phyloP scores from a whole-genome alignment of 2,329 filamentous ascomycete species.

The Neophaeococcomyces aloes region DNA sequence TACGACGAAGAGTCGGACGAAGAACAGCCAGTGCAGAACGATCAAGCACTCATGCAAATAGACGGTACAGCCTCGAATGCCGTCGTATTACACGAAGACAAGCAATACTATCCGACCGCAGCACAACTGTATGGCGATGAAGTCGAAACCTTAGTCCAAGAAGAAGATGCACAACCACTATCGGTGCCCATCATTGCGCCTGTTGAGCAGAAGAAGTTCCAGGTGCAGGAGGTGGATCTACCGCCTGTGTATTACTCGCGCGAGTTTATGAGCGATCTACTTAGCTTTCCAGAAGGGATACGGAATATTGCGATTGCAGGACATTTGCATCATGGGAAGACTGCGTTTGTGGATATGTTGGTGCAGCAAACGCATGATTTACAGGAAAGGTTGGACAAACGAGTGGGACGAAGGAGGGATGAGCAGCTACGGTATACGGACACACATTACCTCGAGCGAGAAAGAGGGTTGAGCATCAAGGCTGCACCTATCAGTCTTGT shows the following conservation, averaged over 20 bases:
- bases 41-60: conserved; percentile 86
- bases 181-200: conserved; percentile 89
- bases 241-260: conserved; percentile 80
- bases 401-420: conserved; percentile 69
- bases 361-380: conserved; percentile 92
- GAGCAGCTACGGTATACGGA: conserved; percentile 94
- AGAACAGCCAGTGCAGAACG: conserved; percentile 50
- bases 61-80: conserved; percentile 91
- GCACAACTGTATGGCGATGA: conserved; percentile 89
- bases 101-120: conserved; percentile 98
- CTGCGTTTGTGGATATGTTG: conserved; percentile 95
- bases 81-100: conserved; percentile 96
- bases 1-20: conserved; percentile 60
- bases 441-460: conserved; percentile 75
- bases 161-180: conserved; percentile 91
- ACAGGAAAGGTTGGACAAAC: conserved; percentile 63
- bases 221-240: conserved; percentile 80
- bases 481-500: conserved; percentile 89
- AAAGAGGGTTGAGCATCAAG: conserved; percentile 85
- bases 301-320: conserved; percentile 86
- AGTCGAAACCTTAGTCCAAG: conserved; percentile 90
- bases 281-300: conserved; percentile 91
- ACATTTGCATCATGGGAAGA: conserved; percentile 95
- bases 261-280: conserved; percentile 86
- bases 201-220: conserved; percentile 90